Conservation (phyloP, 2,329 filamentous ascomycete species). For the Macrophomina pseudophaseolina region DNA sequence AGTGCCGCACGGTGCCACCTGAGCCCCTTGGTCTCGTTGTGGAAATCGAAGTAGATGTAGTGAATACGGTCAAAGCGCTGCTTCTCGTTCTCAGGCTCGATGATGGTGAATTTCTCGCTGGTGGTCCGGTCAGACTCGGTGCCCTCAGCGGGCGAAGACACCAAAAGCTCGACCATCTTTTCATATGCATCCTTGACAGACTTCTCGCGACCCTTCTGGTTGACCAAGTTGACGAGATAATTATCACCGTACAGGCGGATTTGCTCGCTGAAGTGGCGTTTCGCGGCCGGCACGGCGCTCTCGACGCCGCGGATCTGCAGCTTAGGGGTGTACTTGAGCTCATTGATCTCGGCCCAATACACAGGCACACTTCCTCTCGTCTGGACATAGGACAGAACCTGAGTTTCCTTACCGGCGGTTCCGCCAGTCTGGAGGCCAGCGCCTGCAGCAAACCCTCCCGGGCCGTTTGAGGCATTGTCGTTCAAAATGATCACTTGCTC, state of each 20-base stretch:
- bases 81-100: constrained; percentile 66
- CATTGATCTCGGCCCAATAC: constrained; percentile 96
- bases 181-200: constrained; percentile 93
- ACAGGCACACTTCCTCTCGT: constrained; percentile 95
- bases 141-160: constrained; percentile 70
- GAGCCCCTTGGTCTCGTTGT: constrained; percentile 94
- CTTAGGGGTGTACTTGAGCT: constrained; percentile 86
- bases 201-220: constrained; percentile 90
- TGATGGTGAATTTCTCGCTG: constrained; percentile 79
- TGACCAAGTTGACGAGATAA: constrained; percentile 95
- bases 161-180: constrained; percentile 78
- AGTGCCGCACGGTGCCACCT: constrained; percentile 91
- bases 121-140: constrained; percentile 69
- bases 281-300: constrained; percentile 76
- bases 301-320: constrained; percentile 87
- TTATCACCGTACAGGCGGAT: constrained; percentile 94
- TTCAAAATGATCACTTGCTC: constrained; percentile 92
- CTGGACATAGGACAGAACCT: constrained; percentile 93
- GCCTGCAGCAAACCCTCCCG: constrained; percentile 81
- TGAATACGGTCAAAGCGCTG: constrained; percentile 83
- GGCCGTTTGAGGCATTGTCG: constrained; percentile 71
- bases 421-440: constrained; percentile 70
- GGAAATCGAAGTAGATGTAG: constrained; percentile 98
- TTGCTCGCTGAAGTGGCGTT: constrained; percentile 90
- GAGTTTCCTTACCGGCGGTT: constrained; percentile 72